A percentile compares a stretch with the other conserved stretches of the same genome.
These are phyloP conservation scores for Tetrapyrgos nigripes DNA, from an alignment of 1,284 basidiomycete species.

Conservation along the genomic window DNA sequence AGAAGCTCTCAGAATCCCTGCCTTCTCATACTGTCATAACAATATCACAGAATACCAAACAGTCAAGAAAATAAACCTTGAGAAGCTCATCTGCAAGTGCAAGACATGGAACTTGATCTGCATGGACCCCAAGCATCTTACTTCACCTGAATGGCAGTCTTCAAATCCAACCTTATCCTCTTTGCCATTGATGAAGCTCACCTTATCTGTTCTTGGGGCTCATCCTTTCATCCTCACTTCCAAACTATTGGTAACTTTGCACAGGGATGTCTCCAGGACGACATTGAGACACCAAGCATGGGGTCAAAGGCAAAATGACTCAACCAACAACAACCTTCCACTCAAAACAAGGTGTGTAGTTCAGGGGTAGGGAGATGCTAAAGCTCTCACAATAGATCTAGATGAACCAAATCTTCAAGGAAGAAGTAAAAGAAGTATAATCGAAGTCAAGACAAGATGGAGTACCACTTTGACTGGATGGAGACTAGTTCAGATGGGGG, in stretches of 20 bases:
- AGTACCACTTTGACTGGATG: too few relatives aligned
- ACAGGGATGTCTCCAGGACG: constrained; percentile 11
- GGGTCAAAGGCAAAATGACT: too few relatives aligned
- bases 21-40: constrained; percentile 14
- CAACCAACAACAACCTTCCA: too few relatives aligned
- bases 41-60: constrained; percentile 1
- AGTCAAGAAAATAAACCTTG: constrained; percentile 3
- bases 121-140: constrained; percentile 14
- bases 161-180: too few relatives aligned
- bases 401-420: too few relatives aligned
- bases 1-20: background rate
- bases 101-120: background rate
- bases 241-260: constrained; percentile 8
- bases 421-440: too few relatives aligned
- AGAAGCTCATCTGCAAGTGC: constrained; percentile 4
- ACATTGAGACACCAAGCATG: too few relatives aligned
- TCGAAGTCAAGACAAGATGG: too few relatives aligned
- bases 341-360: too few relatives aligned
- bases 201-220: constrained; percentile 12
- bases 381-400: too few relatives aligned
- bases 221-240: constrained; percentile 9
- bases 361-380: too few relatives aligned
- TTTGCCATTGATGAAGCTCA: constrained; percentile 15
- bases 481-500: too few relatives aligned
- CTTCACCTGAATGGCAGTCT: constrained; percentile 7